A percentile compares a stretch with the other conserved stretches of the same genome.
phyloP scores from a whole-genome alignment of 108 stramenopile species.

The Pseudonitzschia delicatissima region DNA sequence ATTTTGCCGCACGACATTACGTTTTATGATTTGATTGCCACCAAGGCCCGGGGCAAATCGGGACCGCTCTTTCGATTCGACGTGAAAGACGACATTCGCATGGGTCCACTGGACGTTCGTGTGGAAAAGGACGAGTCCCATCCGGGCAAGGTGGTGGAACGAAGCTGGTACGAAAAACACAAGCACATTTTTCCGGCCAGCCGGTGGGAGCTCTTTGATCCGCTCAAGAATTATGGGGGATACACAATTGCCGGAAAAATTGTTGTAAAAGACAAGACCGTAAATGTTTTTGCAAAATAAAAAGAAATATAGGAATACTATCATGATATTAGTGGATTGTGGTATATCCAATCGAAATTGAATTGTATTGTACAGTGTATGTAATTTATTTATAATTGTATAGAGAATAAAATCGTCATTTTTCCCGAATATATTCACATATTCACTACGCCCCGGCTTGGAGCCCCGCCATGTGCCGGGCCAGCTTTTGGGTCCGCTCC shows the following conservation, averaged over 20 bases:
- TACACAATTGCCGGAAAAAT: constrained; percentile 91
- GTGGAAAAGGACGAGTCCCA: constrained; percentile 96
- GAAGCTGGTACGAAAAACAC: constrained; percentile 95
- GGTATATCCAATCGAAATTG: no score
- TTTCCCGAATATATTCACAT: neutral
- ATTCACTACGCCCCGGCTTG: neutral
- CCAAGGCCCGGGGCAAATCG: constrained; percentile 94
- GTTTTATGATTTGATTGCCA: constrained; percentile 96
- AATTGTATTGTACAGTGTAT: no score
- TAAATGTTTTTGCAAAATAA: no score
- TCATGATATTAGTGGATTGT: no score
- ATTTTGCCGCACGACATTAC: constrained; percentile 94
- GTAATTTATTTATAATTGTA: no score
- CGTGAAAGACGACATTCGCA: constrained; percentile 93
- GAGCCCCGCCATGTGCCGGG: constrained; percentile 10
- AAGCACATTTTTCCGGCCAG: constrained; percentile 98
- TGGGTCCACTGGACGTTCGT: constrained; percentile 79
- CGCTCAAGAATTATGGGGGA: constrained; percentile 81
- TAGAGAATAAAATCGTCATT: no score
- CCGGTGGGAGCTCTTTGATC: constrained; percentile 97
- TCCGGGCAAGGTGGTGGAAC: constrained; percentile 95
- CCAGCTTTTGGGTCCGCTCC: constrained; percentile 24
- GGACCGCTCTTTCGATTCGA: constrained; percentile 97
- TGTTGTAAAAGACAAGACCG: no score
- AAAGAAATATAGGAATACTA: no score